These are phyloP conservation scores for Ambrosiella xylebori DNA, from an alignment of 2,329 filamentous ascomycete genomes.

Conservation along the genomic window DNA sequence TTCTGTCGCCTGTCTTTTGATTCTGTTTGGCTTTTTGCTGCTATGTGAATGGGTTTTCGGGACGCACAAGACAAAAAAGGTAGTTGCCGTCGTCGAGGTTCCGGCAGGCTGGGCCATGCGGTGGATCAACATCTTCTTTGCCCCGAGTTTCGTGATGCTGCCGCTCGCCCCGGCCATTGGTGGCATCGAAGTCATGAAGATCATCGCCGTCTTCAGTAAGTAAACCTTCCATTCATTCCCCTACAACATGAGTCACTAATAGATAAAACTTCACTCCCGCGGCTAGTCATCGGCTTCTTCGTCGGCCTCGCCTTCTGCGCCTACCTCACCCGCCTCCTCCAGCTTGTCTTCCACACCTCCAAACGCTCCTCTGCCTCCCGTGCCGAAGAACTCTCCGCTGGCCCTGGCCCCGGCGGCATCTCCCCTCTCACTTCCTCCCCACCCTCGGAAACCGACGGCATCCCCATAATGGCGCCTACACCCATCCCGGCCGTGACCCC, in stretches of 20 bases:
- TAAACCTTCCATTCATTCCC: neutral
- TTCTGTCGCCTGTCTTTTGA: constrained; percentile 39
- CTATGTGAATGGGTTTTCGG: constrained; percentile 30
- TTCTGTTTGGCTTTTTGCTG: constrained; percentile 35
- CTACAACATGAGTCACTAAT: neutral
- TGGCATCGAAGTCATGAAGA: constrained; percentile 37
- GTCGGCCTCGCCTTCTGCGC: constrained; percentile 34
- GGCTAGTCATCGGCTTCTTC: constrained; percentile 35
- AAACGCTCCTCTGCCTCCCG: constrained; percentile 34
- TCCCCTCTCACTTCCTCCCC: neutral
- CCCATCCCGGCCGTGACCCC: neutral
- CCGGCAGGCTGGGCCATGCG: constrained; percentile 38
- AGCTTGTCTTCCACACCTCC: constrained; percentile 32
- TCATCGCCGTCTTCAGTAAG: constrained; percentile 41
- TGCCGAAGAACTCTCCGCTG: constrained; percentile 28
- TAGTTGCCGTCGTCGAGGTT: constrained; percentile 35
- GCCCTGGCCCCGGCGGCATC: neutral
- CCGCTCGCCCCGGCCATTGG: constrained; percentile 38
- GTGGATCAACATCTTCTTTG: constrained; percentile 43
- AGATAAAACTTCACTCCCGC: neutral
- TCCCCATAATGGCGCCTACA: constrained; percentile 25
- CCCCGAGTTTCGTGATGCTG: constrained; percentile 40
- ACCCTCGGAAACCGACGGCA: constrained; percentile 25
- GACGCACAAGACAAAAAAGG: constrained; percentile 27
- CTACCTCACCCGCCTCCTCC: constrained; percentile 36